Base-by-base conservation (phyloP, 345 rosid species). In the Eucalyptus erythrocorys region DNA sequence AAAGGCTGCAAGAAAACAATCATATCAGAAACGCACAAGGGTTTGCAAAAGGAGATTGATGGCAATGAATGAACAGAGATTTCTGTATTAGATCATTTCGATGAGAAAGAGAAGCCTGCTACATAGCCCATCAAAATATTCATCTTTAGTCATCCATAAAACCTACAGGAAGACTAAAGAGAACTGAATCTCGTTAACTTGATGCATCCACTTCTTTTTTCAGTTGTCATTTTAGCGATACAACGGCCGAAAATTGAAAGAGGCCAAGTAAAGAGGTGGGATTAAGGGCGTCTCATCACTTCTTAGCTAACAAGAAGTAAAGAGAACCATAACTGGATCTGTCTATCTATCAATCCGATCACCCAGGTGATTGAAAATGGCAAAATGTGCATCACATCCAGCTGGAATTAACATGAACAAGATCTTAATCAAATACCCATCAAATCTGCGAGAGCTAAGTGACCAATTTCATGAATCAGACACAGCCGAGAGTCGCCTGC, bases 1-100 rank as follows among this genome's bases (percentile, higher is more conserved):
- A 81, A 95, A 95, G 59, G 92, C 98, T 94, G 95, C 90, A 91
- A n/a, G 68, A 10, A 8, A 76, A 11, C 37, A 27, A 53, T 48
- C 22, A 37, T 1, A 53, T 48, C 4, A 37, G 68, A 49, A 42
- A 15, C 30, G 15, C 47, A 40, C 30, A 26, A 86, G 27, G 61
- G 24, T 13, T 21, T 16, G 8, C 43, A 86, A 51, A 85, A 86
- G 26, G 61, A 86, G 45, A 51, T 49, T 21, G 45, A 19, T 48
- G 87, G 66, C 64, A 50, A 34, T 6, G 16, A 40, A 86, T 10
- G 45, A 86, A 42, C 87, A 17, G 66, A 86, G 87, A 85, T 11
- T 48, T 48, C 34, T 50, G 59, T n/a, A 85, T 26, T 17, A 3
- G 27, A 21, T 22, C 84, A 10, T 40, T 37, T 76, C 47, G 8